Evolutionary conservation across 2,329 filamentous ascomycete species (phyloP), one percentile per base, ranked within the genome.

Genomic region (Pseudogymnoascus verrucosus): DNA sequence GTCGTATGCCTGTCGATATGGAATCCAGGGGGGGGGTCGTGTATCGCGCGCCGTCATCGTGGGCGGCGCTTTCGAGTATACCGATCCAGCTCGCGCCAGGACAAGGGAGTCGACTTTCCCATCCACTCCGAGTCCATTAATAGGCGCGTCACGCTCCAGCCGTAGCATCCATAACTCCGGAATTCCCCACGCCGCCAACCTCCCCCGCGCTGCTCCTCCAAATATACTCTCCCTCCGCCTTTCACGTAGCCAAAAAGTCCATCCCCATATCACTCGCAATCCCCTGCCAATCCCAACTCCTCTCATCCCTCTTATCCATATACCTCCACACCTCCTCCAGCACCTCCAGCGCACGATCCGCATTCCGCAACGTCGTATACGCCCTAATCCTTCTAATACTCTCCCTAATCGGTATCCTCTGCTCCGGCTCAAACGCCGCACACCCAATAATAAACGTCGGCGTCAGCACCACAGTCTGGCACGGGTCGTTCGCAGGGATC

Each of bases 281-380:
- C 3, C 76, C 76, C 66, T 87, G 84, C 84, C 84, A 88, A 71
- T 88, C 85, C 85, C 85, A 88, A 16, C 78, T 77, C 26, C 77
- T 68, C 80, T 83, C 86, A 60, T 87, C 47, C 19, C 42, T 21
- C 19, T 34, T 16, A 44, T 63, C 63, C 47, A 61, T 64, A 28
- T 61, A 23, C 23, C 40, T 51, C 63, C 63, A 64, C 16, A 64
- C 40, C 19, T 64, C 61, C 44, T 40, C 28, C 12, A 64, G 40
- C 12, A 64, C 63, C 23, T 23, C 37, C 16, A 37, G n/a, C 11
- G 63, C 63, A 2, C 39, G 47, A 28, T 19, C 51, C 28, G 51
- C 44, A 63, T 64, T 64, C 10, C 47, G 78, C 16, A 59, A 60
- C 59, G 60, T 61, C 19, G 12, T 57, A 26, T 26, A 47, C 23